These are phyloP conservation scores for Sporothrix humicola DNA, from an alignment of 2,329 filamentous ascomycete genomes.

Conservation along the genomic window DNA sequence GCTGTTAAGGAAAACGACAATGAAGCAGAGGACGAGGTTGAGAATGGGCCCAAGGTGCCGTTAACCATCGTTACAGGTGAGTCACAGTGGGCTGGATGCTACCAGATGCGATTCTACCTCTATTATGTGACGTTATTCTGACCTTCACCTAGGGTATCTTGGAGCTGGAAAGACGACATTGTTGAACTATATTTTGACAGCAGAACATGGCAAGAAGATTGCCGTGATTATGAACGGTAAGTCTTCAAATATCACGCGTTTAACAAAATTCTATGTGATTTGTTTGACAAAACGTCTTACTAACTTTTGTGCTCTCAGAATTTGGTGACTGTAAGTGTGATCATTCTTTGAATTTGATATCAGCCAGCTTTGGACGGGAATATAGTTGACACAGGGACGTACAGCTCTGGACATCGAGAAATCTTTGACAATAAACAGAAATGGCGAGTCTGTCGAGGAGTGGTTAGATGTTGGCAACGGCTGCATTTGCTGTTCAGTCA, in stretches of 20 bases:
- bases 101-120: background rate
- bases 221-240: slow-evolving; percentile 93
- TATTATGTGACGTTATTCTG: background rate
- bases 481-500: slow-evolving; percentile 97
- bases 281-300: background rate
- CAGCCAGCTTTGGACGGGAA: background rate
- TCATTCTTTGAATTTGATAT: slow-evolving; percentile 13
- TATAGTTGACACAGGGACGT: too few relatives aligned
- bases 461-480: slow-evolving; percentile 97
- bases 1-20: slow-evolving; percentile 45
- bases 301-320: slow-evolving; percentile 56
- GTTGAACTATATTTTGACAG: slow-evolving; percentile 93
- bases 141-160: slow-evolving; percentile 71
- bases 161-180: slow-evolving; percentile 95
- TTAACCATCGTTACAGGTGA: slow-evolving; percentile 83
- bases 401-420: slow-evolving; percentile 93
- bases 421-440: slow-evolving; percentile 86
- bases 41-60: slow-evolving; percentile 70
- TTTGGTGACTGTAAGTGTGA: slow-evolving; percentile 60
- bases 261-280: too few relatives aligned
- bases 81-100: background rate
- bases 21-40: slow-evolving; percentile 58
- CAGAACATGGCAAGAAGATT: slow-evolving; percentile 95
- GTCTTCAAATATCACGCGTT: slow-evolving; percentile 14
- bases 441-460: slow-evolving; percentile 81